These are phyloP conservation scores for Wickerhamomyces hampshirensis DNA, from an alignment of 805 yeast genomes.

Conservation along the genomic window DNA sequence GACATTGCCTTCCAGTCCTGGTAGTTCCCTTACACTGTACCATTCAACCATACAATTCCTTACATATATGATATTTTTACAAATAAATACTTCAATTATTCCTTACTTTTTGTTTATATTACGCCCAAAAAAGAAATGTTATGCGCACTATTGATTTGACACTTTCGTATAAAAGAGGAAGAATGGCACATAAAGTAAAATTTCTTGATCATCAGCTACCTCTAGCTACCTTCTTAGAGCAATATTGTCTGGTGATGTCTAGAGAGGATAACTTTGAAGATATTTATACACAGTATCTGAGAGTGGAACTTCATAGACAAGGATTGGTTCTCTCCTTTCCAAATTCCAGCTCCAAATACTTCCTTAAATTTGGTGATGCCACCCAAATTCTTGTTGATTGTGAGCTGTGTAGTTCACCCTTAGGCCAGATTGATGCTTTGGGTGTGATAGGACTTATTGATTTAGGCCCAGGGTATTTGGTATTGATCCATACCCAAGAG, in stretches of 20 bases:
- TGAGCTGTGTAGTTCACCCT: neutral
- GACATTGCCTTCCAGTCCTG: constrained; percentile 12
- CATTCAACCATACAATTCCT: neutral
- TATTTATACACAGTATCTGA: neutral
- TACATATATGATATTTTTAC: neutral
- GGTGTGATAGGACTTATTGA: constrained; percentile 20
- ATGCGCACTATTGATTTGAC: too few relatives aligned
- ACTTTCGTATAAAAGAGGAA: too few relatives aligned
- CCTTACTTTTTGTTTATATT: too few relatives aligned
- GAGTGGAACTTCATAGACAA: constrained; percentile 7
- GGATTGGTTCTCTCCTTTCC: constrained; percentile 8
- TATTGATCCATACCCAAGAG: constrained; percentile 13
- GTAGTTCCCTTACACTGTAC: constrained; percentile 21
- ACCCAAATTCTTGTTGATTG: neutral
- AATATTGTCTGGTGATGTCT: too few relatives aligned
- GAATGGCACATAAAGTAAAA: too few relatives aligned
- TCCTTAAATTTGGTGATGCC: neutral
- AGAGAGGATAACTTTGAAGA: too few relatives aligned
- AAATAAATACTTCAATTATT: too few relatives aligned
- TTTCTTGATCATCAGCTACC: too few relatives aligned
- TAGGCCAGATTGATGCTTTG: constrained; percentile 6
- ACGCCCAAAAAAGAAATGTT: too few relatives aligned
- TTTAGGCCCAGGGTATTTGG: constrained; percentile 24
- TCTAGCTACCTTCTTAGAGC: too few relatives aligned
- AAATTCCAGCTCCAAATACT: neutral